These are phyloP conservation scores for Pythium dissotocum DNA, from an alignment of 352 stramenopile genomes.

Conservation along the genomic window DNA sequence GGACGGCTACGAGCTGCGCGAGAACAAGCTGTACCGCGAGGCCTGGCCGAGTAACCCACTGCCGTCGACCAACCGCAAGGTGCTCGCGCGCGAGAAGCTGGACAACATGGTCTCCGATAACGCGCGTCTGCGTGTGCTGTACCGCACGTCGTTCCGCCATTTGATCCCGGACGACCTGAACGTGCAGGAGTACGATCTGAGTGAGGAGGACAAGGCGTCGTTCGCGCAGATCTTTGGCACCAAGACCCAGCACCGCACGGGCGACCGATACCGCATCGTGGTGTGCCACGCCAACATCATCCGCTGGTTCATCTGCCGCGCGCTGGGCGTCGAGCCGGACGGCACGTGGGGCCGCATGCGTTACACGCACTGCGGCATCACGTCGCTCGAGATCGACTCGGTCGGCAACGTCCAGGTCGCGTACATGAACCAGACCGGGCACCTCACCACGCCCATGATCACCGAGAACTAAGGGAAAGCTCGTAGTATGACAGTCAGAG, in stretches of 20 bases:
- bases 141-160: constrained; percentile 69
- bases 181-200: constrained; percentile 29
- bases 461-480: constrained; percentile 41
- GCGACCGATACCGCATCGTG: constrained; percentile 56
- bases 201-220: constrained; percentile 28
- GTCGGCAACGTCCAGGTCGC: constrained; percentile 69
- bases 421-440: constrained; percentile 65
- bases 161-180: constrained; percentile 58
- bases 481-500: neutral
- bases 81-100: constrained; percentile 63
- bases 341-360: constrained; percentile 72
- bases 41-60: constrained; percentile 67
- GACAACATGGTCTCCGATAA: constrained; percentile 77
- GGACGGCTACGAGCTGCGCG: constrained; percentile 36
- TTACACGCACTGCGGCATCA: constrained; percentile 69
- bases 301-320: constrained; percentile 69
- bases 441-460: constrained; percentile 57
- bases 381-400: constrained; percentile 62
- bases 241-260: constrained; percentile 35
- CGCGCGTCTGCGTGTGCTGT: constrained; percentile 60
- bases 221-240: constrained; percentile 37
- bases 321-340: constrained; percentile 60
- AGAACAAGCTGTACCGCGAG: constrained; percentile 74
- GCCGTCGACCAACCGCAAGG: constrained; percentile 62
- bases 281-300: constrained; percentile 78